These are phyloP conservation scores for Blastomyces percursus DNA, from an alignment of 2,329 filamentous ascomycete genomes.

Conservation along the genomic window DNA sequence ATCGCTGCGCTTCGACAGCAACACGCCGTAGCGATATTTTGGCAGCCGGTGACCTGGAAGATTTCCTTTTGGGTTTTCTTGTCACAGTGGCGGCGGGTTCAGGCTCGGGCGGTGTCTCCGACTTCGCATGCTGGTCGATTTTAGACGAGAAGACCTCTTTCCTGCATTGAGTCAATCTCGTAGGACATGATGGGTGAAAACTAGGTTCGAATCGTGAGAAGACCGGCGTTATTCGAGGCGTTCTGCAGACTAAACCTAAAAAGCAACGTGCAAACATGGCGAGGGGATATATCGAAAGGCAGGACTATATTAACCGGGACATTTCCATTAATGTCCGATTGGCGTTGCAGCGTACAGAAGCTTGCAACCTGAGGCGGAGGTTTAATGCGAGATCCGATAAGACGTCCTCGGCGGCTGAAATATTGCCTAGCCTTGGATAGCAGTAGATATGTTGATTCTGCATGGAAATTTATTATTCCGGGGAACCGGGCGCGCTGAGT, in stretches of 20 bases:
- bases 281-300: background rate
- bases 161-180: background rate
- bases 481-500: background rate
- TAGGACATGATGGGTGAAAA: background rate
- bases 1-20: constrained; percentile 69
- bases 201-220: background rate
- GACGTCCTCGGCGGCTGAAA: no score
- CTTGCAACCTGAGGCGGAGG: background rate
- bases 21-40: constrained; percentile 74
- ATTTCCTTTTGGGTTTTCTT: constrained; percentile 38
- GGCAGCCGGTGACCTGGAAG: constrained; percentile 41
- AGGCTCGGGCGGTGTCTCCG: constrained; percentile 14
- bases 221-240: background rate
- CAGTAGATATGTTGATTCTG: background rate
- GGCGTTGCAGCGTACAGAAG: background rate
- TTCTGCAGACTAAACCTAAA: constrained; percentile 26
- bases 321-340: background rate
- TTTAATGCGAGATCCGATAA: background rate
- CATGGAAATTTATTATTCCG: background rate
- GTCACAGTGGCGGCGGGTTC: constrained; percentile 11
- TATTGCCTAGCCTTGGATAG: no score
- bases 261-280: constrained; percentile 25
- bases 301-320: background rate
- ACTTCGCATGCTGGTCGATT: constrained; percentile 38
- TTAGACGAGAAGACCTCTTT: constrained; percentile 55